Base-by-base conservation (phyloP, 768 basidiomycete species). In the Collybiopsis confluens region DNA sequence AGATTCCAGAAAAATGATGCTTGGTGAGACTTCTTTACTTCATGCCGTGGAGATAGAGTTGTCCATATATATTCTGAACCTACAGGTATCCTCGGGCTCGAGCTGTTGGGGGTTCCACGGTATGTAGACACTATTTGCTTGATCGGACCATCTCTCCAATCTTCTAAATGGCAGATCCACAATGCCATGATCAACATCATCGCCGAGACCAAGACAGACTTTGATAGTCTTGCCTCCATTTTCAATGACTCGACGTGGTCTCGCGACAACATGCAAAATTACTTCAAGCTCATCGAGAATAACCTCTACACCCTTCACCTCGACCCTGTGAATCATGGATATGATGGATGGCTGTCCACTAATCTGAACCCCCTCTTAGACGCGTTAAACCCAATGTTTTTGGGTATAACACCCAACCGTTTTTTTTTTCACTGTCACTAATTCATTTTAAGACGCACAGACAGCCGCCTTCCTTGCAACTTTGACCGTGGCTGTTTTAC, bases 151-250 rank as follows among this genome's bases (percentile, higher is more conserved):
- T 16, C 13, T 15, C 30, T 36, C 1, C 16, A 26, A 21, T 37
- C 11, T n/a, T 24, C 15, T 16, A 54, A 13, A 30, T 43, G 16
- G 2, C 16, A 68, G 67, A 43, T 66, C 10, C 64, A 68, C 53
- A 69, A 69, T 48, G 68, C 61, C 5, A 58, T 68, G 60, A 60
- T 66, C 54, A 69, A 68, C 48, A 61, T 66, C 26, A 61, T 69
- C 21, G 59, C 58, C 2, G 59, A 57, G 15, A 65, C 66, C 21
- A 27, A 55, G 20, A 45, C 56, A 18, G 66, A 68, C 54, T 67
- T 66, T 38, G 59, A 69, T 54, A 56, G 56, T 23, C 45, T 68
- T 11, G 68, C 66, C 0, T 16, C 52, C 11, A 59, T 53, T 10
- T 67, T 65, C 49, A 57, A 62, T n/a, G 66, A 70, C 44, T 5